phyloP scores from a whole-genome alignment of 2,329 filamentous ascomycete species.

The Aspergillus hiratsukae region DNA sequence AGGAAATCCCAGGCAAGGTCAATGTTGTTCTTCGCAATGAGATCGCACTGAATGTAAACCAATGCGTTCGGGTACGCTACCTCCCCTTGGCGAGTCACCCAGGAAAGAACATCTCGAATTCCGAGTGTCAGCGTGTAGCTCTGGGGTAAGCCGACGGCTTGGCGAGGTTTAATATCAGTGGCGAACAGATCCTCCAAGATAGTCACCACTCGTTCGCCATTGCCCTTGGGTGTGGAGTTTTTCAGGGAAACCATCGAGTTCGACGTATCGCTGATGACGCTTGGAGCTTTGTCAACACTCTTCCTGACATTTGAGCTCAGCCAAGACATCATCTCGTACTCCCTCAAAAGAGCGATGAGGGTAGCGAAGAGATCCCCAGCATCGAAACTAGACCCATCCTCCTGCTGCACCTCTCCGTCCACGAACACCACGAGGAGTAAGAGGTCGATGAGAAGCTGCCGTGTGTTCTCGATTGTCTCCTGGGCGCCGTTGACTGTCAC shows the following conservation, averaged over 20 bases:
- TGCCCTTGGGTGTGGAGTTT: slow-evolving; percentile 17
- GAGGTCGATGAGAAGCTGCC: slow-evolving; percentile 73
- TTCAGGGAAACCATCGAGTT: slow-evolving; percentile 22
- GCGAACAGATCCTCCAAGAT: slow-evolving; percentile 45
- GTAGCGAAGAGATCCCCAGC: slow-evolving; percentile 54
- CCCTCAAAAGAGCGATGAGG: slow-evolving; percentile 65
- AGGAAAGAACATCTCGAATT: slow-evolving; percentile 42
- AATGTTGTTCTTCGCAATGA: slow-evolving; percentile 64
- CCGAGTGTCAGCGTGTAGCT: slow-evolving; percentile 41
- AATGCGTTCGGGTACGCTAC: slow-evolving; percentile 55
- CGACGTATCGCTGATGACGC: slow-evolving; percentile 20
- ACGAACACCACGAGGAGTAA: slow-evolving; percentile 80
- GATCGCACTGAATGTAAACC: slow-evolving; percentile 63
- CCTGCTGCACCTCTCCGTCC: slow-evolving; percentile 73
- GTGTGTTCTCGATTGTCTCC: slow-evolving; percentile 69
- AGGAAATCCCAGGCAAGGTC: slow-evolving; percentile 63
- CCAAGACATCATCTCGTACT: slow-evolving; percentile 66
- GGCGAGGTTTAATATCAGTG: slow-evolving; percentile 40
- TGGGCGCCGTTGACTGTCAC: slow-evolving; percentile 71
- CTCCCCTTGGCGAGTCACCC: slow-evolving; percentile 50
- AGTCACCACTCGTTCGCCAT: slow-evolving; percentile 27
- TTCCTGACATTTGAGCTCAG: slow-evolving; percentile 48
- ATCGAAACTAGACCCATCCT: slow-evolving; percentile 66
- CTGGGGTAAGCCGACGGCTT: slow-evolving; percentile 36
- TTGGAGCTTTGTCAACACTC: slow-evolving; percentile 22